Base-by-base conservation (phyloP, 169 alveolate genomes). In the Theileria orientalis region DNA sequence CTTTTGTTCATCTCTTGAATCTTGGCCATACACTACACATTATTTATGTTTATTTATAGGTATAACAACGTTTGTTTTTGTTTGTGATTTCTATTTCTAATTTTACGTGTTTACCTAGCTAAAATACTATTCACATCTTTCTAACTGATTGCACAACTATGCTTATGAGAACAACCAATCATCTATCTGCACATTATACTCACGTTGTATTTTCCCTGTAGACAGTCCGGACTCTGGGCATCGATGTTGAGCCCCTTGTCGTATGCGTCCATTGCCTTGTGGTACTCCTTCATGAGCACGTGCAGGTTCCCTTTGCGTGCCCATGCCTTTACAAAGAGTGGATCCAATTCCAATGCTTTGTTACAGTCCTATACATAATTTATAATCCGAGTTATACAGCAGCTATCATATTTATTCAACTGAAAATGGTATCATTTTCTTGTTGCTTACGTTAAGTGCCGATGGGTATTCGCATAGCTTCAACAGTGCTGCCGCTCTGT, bases 401-500 rank as follows among this genome's bases (percentile, higher is more conserved):
- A 32, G 63, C 63, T 69, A 46, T 60, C 74, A n/a, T 46, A 69
- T 69, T 21, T 59, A 1, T 61, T 40, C 57, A 37, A 7, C 44
- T 37, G 5, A 37, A 27, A 29, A 5, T n/a, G 14, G 23, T 40
- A 56, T 27, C 14, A 29, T 32, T n/a, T 27, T 6, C 8, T 6
- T 9, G 7, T 47, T 49, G 19, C 74, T 62, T 54, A 89, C 95
- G 66, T 83, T 82, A 52, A 94, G 80, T 0, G 98, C 99, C 19
- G 93, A 91, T 11, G 99, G 97, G 78, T 94, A 95, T 84, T 96
- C 99, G 90, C 95, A 84, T 29, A 98, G 80, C 69, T 98, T 96
- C 60, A 95, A 93, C 64, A 93, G 92, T 23, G 99, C 97, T 2
- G 98, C 98, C 46, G 99, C 98, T 78, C 99, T 92, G 83, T 98